Percentiles rank a stretch among this genome's conserved stretches.
phyloP scores from a whole-genome alignment of 805 yeast species.

The Candida jianshihensis region DNA sequence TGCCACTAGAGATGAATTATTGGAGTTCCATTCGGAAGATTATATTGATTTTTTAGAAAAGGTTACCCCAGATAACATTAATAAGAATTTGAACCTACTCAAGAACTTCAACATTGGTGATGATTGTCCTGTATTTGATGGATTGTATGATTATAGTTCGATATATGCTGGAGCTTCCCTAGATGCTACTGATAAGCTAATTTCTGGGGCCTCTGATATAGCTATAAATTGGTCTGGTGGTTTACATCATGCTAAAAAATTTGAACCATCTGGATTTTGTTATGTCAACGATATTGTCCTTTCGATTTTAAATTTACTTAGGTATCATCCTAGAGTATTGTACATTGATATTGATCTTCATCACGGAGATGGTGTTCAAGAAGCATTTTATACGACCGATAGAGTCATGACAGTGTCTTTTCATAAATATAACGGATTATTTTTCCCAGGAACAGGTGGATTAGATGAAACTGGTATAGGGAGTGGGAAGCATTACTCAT shows the following conservation, averaged over 20 bases:
- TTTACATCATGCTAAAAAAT: slow-evolving; percentile 91
- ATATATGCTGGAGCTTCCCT: slow-evolving; percentile 90
- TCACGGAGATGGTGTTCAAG: slow-evolving; percentile 98
- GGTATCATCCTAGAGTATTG: slow-evolving; percentile 88
- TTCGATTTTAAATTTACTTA: slow-evolving; percentile 73
- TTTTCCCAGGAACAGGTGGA: slow-evolving; percentile 96
- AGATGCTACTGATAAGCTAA: slow-evolving; percentile 84
- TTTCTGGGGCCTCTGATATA: slow-evolving; percentile 82
- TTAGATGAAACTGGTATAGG: slow-evolving; percentile 86
- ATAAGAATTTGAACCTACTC: slow-evolving; percentile 51
- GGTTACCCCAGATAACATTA: slow-evolving; percentile 84
- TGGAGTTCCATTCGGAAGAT: slow-evolving; percentile 82
- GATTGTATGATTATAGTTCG: slow-evolving; percentile 84
- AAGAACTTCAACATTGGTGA: slow-evolving; percentile 92
- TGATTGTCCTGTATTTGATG: slow-evolving; percentile 88
- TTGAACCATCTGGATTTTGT: slow-evolving; percentile 93
- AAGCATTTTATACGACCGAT: slow-evolving; percentile 91
- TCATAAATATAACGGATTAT: slow-evolving; percentile 90
- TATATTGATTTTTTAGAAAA: slow-evolving; percentile 86
- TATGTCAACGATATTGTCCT: slow-evolving; percentile 91
- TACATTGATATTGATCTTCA: slow-evolving; percentile 93
- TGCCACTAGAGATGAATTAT: slow-evolving; percentile 76
- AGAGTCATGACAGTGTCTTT: slow-evolving; percentile 94
- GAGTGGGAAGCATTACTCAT: slow-evolving; percentile 78
- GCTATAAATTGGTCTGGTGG: slow-evolving; percentile 98